Conservation (phyloP, 1,139 yeast genomes). For the Yamadazyma atlantica region DNA sequence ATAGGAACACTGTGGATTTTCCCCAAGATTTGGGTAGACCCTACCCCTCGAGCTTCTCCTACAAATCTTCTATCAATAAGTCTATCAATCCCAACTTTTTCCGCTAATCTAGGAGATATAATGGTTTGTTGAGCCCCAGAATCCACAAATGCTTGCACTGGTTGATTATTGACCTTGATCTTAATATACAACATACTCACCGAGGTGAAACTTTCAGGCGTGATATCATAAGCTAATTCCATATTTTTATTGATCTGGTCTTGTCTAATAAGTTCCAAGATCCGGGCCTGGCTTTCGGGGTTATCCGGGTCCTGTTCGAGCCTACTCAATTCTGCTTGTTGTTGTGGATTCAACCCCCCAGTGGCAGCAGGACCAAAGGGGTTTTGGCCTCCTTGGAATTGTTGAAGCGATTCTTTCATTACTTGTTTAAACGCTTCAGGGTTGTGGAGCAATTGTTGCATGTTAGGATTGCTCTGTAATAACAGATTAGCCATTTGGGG, state of each 20-base stretch:
- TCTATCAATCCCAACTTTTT: conserved; percentile 65
- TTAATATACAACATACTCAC: conserved; percentile 84
- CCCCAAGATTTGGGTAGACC: conserved; percentile 75
- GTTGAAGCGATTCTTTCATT: conserved; percentile 33
- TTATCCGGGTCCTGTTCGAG: conserved; percentile 66
- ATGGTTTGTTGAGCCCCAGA: conserved; percentile 94
- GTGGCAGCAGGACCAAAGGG: conserved; percentile 6
- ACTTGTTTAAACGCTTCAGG: conserved; percentile 51
- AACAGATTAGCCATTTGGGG: conserved; percentile 38
- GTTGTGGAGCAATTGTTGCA: conserved; percentile 49
- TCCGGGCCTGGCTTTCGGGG: conserved; percentile 67
- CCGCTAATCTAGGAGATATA: conserved; percentile 75
- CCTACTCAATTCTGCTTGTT: conserved; percentile 50
- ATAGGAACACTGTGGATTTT: conserved; percentile 88
- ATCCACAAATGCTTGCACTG: conserved; percentile 91
- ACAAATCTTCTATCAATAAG: conserved; percentile 78
- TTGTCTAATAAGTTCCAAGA: conserved; percentile 67
- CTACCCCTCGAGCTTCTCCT: conserved; percentile 91
- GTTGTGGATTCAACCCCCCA: conserved; percentile 13
- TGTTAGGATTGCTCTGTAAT: conserved; percentile 36
- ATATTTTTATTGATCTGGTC: conserved; percentile 77
- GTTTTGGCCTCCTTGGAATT: conserved; percentile 15
- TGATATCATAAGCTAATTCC: conserved; percentile 75
- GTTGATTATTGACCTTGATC: conserved; percentile 72
- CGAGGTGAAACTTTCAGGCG: conserved; percentile 84